A percentile compares a stretch with the other conserved stretches of the same genome.
These are phyloP conservation scores for Clonostachys solani DNA, from an alignment of 2,329 filamentous ascomycete genomes.

Conservation along the genomic window DNA sequence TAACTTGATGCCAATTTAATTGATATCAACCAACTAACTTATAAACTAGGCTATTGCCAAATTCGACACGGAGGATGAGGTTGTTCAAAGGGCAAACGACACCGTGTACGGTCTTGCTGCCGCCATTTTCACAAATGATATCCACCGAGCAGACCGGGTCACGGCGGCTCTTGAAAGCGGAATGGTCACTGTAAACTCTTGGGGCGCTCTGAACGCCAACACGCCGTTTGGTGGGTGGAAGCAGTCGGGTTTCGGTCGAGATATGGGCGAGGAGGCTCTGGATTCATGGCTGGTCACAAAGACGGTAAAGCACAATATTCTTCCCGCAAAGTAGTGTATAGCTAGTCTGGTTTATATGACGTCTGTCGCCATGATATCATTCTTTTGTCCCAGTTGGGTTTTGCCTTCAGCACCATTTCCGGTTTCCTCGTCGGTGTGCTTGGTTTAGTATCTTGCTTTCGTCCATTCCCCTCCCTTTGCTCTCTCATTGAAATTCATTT, in stretches of 20 bases:
- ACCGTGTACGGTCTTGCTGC: not conserved
- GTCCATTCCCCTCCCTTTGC: no score
- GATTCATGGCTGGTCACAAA: not conserved
- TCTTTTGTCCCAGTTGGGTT: no score
- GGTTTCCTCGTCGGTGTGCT: no score
- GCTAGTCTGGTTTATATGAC: no score
- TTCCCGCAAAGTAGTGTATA: not conserved
- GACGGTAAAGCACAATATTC: not conserved
- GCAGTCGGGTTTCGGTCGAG: constrained; percentile 52
- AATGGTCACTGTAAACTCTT: not conserved
- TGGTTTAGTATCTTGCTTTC: no score
- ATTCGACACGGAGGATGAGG: not conserved
- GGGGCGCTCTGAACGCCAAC: constrained; percentile 5
- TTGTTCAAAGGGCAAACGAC: not conserved
- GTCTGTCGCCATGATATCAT: no score
- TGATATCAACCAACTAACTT: not conserved
- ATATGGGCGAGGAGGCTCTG: constrained; percentile 28
- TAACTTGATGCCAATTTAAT: not conserved
- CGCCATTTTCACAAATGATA: not conserved
- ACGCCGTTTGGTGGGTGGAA: constrained; percentile 41
- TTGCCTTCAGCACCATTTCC: no score
- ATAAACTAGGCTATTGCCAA: constrained; percentile 9
- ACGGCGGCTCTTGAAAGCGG: not conserved
- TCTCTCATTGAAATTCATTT: no score
- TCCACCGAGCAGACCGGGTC: not conserved